A percentile compares a stretch with the other conserved stretches of the same genome.
Conservation (phyloP, 345 rosid species). For the Brassica carinata region DNA sequence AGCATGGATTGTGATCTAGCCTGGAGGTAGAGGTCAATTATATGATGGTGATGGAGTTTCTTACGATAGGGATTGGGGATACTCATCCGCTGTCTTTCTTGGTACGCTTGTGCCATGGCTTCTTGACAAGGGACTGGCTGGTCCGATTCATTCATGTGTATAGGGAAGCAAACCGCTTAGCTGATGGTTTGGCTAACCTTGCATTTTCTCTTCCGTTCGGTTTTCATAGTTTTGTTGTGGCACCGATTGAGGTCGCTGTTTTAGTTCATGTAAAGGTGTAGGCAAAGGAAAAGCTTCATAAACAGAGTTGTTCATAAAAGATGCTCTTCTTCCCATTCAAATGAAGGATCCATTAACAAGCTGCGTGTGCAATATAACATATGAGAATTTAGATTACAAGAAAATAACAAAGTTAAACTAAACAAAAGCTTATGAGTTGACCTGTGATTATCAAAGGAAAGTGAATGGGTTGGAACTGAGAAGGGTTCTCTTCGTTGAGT, state of each 20-base stretch:
- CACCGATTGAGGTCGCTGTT: too few relatives aligned
- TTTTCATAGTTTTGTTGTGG: too few relatives aligned
- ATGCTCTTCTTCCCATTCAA: slow-evolving; percentile 45
- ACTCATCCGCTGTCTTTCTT: too few relatives aligned
- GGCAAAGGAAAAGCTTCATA: slow-evolving; percentile 35
- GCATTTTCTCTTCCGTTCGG: too few relatives aligned
- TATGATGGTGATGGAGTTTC: too few relatives aligned
- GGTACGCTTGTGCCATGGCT: too few relatives aligned
- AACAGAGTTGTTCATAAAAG: slow-evolving; percentile 23
- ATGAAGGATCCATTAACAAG: slow-evolving; percentile 5
- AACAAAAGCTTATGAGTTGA: background rate
- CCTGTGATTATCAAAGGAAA: slow-evolving; percentile 26
- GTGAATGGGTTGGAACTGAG: slow-evolving; percentile 18
- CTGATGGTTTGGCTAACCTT: too few relatives aligned
- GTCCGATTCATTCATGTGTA: too few relatives aligned
- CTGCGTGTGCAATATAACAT: slow-evolving; percentile 13
- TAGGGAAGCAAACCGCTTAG: too few relatives aligned
- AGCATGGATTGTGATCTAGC: background rate
- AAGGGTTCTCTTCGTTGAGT: slow-evolving; percentile 18
- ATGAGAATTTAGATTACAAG: background rate
- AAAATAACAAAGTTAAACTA: background rate
- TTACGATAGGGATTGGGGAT: too few relatives aligned
- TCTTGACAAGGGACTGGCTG: too few relatives aligned
- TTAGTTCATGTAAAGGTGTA: slow-evolving; percentile 26
- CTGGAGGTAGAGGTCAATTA: too few relatives aligned